These are phyloP conservation scores for Phytophthora megakarya DNA, from an alignment of 352 stramenopile genomes.

Conservation along the genomic window DNA sequence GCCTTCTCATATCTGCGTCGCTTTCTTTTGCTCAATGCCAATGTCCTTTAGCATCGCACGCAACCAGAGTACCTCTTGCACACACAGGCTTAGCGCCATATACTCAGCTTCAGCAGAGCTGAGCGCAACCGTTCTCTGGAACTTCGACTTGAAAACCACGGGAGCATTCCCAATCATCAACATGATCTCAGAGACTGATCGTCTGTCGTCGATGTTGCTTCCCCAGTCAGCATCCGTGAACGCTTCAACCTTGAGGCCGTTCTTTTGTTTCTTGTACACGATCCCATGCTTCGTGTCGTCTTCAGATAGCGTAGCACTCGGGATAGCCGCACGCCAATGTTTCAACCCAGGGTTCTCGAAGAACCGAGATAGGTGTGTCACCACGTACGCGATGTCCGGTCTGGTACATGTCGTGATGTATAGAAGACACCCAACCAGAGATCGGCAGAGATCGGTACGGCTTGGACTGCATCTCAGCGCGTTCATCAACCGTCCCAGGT, in stretches of 20 bases:
- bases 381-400: too few relatives aligned
- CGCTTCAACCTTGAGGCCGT: too few relatives aligned
- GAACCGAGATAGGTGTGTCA: too few relatives aligned
- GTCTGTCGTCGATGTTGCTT: too few relatives aligned
- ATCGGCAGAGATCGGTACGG: too few relatives aligned
- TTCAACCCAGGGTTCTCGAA: not conserved
- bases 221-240: too few relatives aligned
- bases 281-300: not conserved
- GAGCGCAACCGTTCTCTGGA: constrained; percentile 9
- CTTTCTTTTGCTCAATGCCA: not conserved
- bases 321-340: not conserved
- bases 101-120: too few relatives aligned
- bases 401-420: too few relatives aligned
- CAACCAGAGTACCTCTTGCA: not conserved
- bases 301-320: constrained; percentile 7
- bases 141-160: constrained; percentile 11
- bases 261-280: too few relatives aligned
- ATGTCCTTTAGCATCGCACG: constrained; percentile 13
- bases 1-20: constrained; percentile 6
- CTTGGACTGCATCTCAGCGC: not conserved
- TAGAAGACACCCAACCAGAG: too few relatives aligned
- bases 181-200: not conserved
- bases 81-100: too few relatives aligned
- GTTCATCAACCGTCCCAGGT: not conserved
- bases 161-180: constrained; percentile 2